These are phyloP conservation scores for Pestalotiopsis sp. DNA, from an alignment of 2,329 filamentous ascomycete genomes.

Conservation along the genomic window DNA sequence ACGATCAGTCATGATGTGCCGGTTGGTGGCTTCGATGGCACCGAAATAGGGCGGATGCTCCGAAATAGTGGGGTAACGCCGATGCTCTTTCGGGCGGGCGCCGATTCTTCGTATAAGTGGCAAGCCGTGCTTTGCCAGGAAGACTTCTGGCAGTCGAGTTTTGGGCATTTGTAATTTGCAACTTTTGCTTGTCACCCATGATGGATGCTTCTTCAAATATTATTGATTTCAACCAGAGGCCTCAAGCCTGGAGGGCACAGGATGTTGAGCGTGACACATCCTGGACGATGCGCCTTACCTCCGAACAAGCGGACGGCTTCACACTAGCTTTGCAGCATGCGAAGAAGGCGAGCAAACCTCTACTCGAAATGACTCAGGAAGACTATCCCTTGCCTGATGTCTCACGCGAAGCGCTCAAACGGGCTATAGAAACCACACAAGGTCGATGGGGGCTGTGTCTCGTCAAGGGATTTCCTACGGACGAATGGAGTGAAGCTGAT, in stretches of 20 bases:
- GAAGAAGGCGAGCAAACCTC: conserved; percentile 8
- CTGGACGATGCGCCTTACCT: conserved; percentile 15
- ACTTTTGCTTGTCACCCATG: neutral
- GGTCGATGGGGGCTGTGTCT: conserved; percentile 19
- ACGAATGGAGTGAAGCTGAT: conserved; percentile 17
- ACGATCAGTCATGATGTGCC: neutral
- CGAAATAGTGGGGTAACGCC: neutral
- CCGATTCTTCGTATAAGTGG: neutral
- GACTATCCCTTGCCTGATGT: conserved; percentile 16
- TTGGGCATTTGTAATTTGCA: too few relatives aligned
- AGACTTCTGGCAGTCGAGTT: neutral
- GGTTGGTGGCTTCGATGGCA: neutral
- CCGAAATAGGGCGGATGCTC: neutral
- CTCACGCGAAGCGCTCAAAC: conserved; percentile 12
- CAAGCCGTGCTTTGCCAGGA: neutral
- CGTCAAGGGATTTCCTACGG: conserved; percentile 18
- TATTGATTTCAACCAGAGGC: neutral
- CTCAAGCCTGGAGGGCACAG: conserved; percentile 15
- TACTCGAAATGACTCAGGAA: conserved; percentile 18
- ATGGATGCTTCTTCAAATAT: neutral
- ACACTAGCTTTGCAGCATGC: conserved; percentile 12
- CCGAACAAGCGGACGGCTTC: conserved; percentile 14
- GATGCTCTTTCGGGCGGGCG: neutral
- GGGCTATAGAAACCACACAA: conserved; percentile 15
- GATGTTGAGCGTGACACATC: conserved; percentile 12